Evolutionary conservation across 257 asterid genomes (phyloP), one percentile per base, ranked within the genome.

Genomic region (Nicotiana obtusifolia): DNA sequence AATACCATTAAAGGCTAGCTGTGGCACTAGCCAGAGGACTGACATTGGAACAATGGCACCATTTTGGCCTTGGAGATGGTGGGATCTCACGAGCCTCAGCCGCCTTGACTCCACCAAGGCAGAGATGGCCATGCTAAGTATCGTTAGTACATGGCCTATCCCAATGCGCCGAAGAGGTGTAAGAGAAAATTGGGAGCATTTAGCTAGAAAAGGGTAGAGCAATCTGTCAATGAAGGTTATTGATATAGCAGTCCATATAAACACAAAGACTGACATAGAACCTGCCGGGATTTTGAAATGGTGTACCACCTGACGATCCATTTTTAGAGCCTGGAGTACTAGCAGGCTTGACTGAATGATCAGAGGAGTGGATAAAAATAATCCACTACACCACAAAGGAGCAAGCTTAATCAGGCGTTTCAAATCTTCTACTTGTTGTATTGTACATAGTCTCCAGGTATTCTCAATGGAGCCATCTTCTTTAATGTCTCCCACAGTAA

Each of bases 401-500:
- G 86, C 76, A 53, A 90, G 61, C 83, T 69, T 79, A 7, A 88
- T 82, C 3, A 90, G 0, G 1, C 71, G 56, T 84, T 90, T 88
- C 2, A 90, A 84, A 67, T 87, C 93, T 86, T 88, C 89, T 2
- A 88, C 89, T 85, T 90, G 89, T 81, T 86, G 83, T 17, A 87
- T 87, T 0, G 86, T 83, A 80, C 90, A 87, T 13, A 87, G 80
- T 20, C 69, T 88, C 93, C 90, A 87, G 17, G 87, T 86, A 7
- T 59, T 77, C 0, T 81, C 75, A 7, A 84, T 64, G 7, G 81
- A 16, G 30, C 90, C 88, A 14, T 84, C 52, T 17, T 82, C 22
- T 5, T 35, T 31, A 19, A 85, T 59, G 83, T 90, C 93, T 2
- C 87, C 88, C 53, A 85, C 90, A 0, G 67, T 80, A 10, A 28